Conservation (phyloP, 2,329 filamentous ascomycete species). For the Huntiella omanensis region DNA sequence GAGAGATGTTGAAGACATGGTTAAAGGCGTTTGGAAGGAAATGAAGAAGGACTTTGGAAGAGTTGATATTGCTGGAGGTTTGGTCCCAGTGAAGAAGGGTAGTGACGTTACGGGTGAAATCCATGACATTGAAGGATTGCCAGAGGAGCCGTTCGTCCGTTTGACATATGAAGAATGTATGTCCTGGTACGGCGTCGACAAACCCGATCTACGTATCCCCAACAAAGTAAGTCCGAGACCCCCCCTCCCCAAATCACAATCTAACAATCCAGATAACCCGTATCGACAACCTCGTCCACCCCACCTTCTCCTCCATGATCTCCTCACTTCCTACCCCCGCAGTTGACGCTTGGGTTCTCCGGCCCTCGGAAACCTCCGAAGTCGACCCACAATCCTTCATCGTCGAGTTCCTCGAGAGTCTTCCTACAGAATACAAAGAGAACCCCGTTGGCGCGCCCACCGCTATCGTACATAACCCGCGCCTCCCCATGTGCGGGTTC, state of each 20-base stretch:
- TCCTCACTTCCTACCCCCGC: slow-evolving; percentile 49
- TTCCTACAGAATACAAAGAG: slow-evolving; percentile 37
- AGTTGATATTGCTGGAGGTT: slow-evolving; percentile 16
- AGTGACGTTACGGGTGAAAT: slow-evolving; percentile 3
- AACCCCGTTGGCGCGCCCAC: slow-evolving; percentile 66
- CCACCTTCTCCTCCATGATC: slow-evolving; percentile 56
- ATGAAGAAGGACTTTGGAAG: slow-evolving; percentile 24
- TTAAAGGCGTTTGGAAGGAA: slow-evolving; percentile 34
- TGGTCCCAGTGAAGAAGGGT: slow-evolving; percentile 15
- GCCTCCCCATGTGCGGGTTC: slow-evolving; percentile 57
- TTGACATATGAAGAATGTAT: slow-evolving; percentile 65
- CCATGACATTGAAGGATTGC: slow-evolving; percentile 4
- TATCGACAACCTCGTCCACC: slow-evolving; percentile 43
- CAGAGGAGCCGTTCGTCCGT: slow-evolving; percentile 30
- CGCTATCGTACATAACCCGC: slow-evolving; percentile 55
- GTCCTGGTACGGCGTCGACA: slow-evolving; percentile 67
- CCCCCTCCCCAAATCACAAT: not conserved
- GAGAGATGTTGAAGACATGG: slow-evolving; percentile 28
- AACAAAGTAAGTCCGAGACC: slow-evolving; percentile 31
- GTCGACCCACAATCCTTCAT: slow-evolving; percentile 43
- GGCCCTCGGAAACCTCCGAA: slow-evolving; percentile 30
- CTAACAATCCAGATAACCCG: slow-evolving; percentile 35
- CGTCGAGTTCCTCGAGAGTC: slow-evolving; percentile 48
- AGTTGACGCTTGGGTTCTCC: slow-evolving; percentile 57
- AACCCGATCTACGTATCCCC: slow-evolving; percentile 69